These are phyloP conservation scores for Neofusicoccum ribis DNA, from an alignment of 2,329 filamentous ascomycete species.

Conservation along the genomic window DNA sequence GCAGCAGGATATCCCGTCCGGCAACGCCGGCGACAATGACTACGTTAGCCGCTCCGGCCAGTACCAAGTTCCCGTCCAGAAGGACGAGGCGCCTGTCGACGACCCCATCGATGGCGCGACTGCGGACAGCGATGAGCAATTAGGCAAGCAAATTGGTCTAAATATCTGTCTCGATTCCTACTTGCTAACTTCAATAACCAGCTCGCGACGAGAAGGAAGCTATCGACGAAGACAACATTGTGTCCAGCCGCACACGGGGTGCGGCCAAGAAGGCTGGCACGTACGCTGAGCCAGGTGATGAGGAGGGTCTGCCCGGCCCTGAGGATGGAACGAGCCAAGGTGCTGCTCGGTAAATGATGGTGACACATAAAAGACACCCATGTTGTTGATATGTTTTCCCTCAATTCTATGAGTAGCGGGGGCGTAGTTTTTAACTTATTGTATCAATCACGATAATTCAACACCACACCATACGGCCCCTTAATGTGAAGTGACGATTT, in stretches of 20 bases:
- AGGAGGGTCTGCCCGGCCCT: constrained; percentile 45
- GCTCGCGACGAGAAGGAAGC: constrained; percentile 51
- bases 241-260: constrained; percentile 47
- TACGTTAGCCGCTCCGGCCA: constrained; percentile 51
- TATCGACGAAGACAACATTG: constrained; percentile 50
- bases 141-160: constrained; percentile 39
- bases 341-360: no score
- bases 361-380: no score
- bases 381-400: no score
- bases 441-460: no score
- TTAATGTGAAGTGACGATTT: no score
- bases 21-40: constrained; percentile 43
- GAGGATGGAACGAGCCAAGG: constrained; percentile 34
- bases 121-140: constrained; percentile 49
- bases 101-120: constrained; percentile 45
- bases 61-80: constrained; percentile 48
- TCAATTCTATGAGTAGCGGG: no score
- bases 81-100: constrained; percentile 48
- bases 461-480: no score
- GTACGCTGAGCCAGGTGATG: constrained; percentile 54
- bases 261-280: constrained; percentile 46
- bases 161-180: background rate
- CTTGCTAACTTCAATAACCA: constrained; percentile 23
- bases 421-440: no score
- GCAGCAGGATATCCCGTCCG: constrained; percentile 30